Conservation (phyloP, 2,329 filamentous ascomycete species). For the Colletotrichum simmondsii region DNA sequence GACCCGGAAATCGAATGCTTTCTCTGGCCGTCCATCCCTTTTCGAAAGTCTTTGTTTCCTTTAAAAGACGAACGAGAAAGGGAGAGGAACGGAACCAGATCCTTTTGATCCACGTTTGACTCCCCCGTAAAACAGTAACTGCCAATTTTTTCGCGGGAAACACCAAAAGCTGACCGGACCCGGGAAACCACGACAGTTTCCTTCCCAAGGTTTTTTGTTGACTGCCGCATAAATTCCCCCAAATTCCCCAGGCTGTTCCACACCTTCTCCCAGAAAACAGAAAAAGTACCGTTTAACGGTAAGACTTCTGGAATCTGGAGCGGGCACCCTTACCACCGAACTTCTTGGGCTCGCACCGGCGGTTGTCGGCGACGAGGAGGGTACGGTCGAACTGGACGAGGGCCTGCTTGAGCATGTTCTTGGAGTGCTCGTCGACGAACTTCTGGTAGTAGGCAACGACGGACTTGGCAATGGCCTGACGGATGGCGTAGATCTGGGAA, state of each 20-base stretch:
- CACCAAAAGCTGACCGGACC: slow-evolving; percentile 33
- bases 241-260: not conserved
- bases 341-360: slow-evolving; percentile 99
- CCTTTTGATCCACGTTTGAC: slow-evolving; percentile 46
- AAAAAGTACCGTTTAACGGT: slow-evolving; percentile 77
- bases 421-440: slow-evolving; percentile 99
- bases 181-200: slow-evolving; percentile 35
- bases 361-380: slow-evolving; percentile 98
- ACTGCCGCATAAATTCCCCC: slow-evolving; percentile 16
- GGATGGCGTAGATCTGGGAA: slow-evolving; percentile 97
- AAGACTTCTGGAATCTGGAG: slow-evolving; percentile 98
- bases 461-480: slow-evolving; percentile 98
- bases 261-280: slow-evolving; percentile 5
- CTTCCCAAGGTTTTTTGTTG: slow-evolving; percentile 33
- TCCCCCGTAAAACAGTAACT: slow-evolving; percentile 34
- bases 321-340: slow-evolving; percentile 93
- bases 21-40: slow-evolving; percentile 12
- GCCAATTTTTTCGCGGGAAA: slow-evolving; percentile 32
- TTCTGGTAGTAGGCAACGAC: slow-evolving; percentile 97
- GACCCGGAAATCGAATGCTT: slow-evolving; percentile 39
- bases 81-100: slow-evolving; percentile 38
- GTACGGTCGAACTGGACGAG: slow-evolving; percentile 96
- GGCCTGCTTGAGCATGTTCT: slow-evolving; percentile 98
- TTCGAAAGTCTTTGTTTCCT: slow-evolving; percentile 8
- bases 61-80: slow-evolving; percentile 34